Percentiles rank a stretch among this genome's conserved stretches.
Evolutionary conservation across 2,329 filamentous ascomycete species (phyloP).

Genomic region (Venturia aucupariae): DNA sequence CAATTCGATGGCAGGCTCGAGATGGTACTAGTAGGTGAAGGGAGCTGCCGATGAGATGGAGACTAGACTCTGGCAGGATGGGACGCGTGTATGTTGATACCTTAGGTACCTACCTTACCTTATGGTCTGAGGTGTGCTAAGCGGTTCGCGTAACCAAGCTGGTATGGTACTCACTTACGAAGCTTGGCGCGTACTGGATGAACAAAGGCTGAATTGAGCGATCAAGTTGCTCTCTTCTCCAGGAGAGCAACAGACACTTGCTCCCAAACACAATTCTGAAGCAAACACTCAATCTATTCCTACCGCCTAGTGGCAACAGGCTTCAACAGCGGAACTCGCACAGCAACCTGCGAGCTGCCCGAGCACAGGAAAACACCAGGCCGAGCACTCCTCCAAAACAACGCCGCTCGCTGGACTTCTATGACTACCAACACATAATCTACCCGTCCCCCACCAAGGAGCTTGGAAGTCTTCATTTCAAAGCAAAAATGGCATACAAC

Average conservation of each 20-base stretch:
- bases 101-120: background rate
- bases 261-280: conserved; percentile 4
- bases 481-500: conserved; percentile 52
- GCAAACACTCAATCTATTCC: background rate
- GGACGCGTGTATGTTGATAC: background rate
- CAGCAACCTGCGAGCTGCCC: background rate
- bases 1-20: background rate
- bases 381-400: background rate
- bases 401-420: background rate
- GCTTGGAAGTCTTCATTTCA: conserved; percentile 1
- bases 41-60: background rate
- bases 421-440: background rate
- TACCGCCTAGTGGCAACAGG: conserved; percentile 9
- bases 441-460: background rate
- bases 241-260: background rate
- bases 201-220: background rate
- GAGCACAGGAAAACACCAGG: background rate
- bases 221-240: background rate
- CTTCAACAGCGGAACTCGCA: background rate
- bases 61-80: background rate
- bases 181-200: background rate
- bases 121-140: too few relatives aligned
- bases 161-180: background rate
- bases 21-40: background rate
- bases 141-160: too few relatives aligned